phyloP scores from a whole-genome alignment of 2,329 filamentous ascomycete species.

The Trichophyton verrucosum region DNA sequence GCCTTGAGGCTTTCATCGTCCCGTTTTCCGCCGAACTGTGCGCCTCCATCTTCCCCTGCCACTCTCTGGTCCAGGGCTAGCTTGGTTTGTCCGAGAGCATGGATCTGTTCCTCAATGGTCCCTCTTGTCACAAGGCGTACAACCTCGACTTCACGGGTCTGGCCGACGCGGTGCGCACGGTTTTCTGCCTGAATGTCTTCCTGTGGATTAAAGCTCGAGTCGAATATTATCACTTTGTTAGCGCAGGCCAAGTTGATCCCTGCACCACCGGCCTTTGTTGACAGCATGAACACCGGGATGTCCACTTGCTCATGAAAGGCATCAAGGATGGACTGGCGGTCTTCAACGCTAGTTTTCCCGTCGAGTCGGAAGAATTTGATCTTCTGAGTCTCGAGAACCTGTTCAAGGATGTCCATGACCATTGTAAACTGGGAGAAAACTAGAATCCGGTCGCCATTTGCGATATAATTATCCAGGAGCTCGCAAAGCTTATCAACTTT shows the following conservation, averaged over 20 bases:
- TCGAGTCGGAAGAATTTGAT: slow-evolving; percentile 78
- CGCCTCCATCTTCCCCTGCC: slow-evolving; percentile 45
- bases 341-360: slow-evolving; percentile 66
- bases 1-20: slow-evolving; percentile 37
- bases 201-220: slow-evolving; percentile 93
- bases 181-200: slow-evolving; percentile 98
- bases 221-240: slow-evolving; percentile 96
- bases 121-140: slow-evolving; percentile 66
- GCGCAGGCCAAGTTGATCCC: slow-evolving; percentile 92
- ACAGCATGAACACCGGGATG: slow-evolving; percentile 85
- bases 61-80: slow-evolving; percentile 72
- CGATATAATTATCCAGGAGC: slow-evolving; percentile 59
- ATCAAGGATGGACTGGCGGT: slow-evolving; percentile 79
- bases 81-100: slow-evolving; percentile 83
- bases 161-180: slow-evolving; percentile 85
- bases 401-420: slow-evolving; percentile 78
- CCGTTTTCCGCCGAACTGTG: slow-evolving; percentile 34
- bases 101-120: slow-evolving; percentile 89
- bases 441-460: slow-evolving; percentile 72
- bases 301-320: slow-evolving; percentile 62
- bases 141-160: slow-evolving; percentile 81
- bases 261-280: slow-evolving; percentile 87
- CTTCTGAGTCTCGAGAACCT: slow-evolving; percentile 59
- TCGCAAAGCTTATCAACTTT: slow-evolving; percentile 74
- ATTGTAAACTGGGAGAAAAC: slow-evolving; percentile 91